A percentile compares a stretch with the other conserved stretches of the same genome.
phyloP scores from a whole-genome alignment of 768 basidiomycete genomes.

The Mycena capillaripes region DNA sequence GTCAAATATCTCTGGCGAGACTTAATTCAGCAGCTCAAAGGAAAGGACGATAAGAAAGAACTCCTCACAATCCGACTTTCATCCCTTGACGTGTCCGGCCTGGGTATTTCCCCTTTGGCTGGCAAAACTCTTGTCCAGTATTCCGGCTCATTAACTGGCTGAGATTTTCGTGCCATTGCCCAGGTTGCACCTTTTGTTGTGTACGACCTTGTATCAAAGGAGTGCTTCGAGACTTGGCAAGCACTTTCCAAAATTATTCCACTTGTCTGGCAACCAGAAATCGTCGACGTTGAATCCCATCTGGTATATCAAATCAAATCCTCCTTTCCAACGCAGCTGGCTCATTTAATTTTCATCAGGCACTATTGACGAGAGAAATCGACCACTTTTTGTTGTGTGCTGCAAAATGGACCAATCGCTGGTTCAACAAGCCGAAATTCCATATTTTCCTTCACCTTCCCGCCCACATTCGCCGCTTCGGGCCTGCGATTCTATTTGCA shows the following conservation, averaged over 20 bases:
- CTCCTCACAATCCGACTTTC: constrained; percentile 44
- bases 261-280: constrained; percentile 57
- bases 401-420: constrained; percentile 45
- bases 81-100: constrained; percentile 47
- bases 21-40: constrained; percentile 41
- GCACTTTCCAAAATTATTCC: constrained; percentile 49
- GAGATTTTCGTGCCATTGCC: constrained; percentile 48
- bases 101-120: constrained; percentile 46
- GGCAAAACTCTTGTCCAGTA: constrained; percentile 47
- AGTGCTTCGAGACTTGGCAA: no score
- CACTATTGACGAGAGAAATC: constrained; percentile 44
- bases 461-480: constrained; percentile 53
- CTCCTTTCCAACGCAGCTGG: neutral
- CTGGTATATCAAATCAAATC: neutral
- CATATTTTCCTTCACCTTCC: constrained; percentile 56
- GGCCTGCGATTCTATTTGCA: constrained; percentile 57
- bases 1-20: constrained; percentile 62
- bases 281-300: constrained; percentile 42
- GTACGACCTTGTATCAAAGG: no score
- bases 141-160: constrained; percentile 53
- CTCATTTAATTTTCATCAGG: constrained; percentile 28
- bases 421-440: constrained; percentile 61
- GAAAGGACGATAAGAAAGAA: constrained; percentile 40
- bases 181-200: no score
- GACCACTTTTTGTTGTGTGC: constrained; percentile 50